Base-by-base conservation (phyloP, 306 rosid species). In the peach (Prunus persica) region DNA sequence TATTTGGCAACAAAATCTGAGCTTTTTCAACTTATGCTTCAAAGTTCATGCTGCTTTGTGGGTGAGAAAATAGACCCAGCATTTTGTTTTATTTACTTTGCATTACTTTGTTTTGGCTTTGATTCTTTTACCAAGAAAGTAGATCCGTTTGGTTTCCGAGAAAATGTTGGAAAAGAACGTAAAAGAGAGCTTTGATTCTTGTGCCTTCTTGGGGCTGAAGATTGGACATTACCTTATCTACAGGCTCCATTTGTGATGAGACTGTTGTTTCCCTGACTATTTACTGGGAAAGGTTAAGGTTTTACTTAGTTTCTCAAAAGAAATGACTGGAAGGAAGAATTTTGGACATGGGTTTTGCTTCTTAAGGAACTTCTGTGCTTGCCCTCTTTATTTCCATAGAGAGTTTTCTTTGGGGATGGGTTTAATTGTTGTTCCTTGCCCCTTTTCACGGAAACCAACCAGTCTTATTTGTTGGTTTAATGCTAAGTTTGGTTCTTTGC, bases 101-200 rank as follows among this genome's bases (percentile, higher is more conserved):
- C 61, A 52, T 70, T 57, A 12, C 70, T 63, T 11, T 71, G 43
- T 15, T 55, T 22, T 30, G 67, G 32, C 58, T 34, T 67, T 60
- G 27, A 16, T 27, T 80, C 66, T 30, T 69, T 69, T 58, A 11
- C 3, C 13, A 1, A 25, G 38, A 22, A 51, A n/a, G 57, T 11
- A 11, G 63, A 11, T 45, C 56, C 27, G 57, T 58, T 81, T 38
- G 63, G 41, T 28, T 76, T 45, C 11, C 45, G 77, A 45, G 50
- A 70, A 80, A 58, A 41, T 13, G 60, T 25, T 16, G 27, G 69
- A 52, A n/a, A 69, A 27, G 32, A 60, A 22, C 19, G 34, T 10
- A 28, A 64, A 56, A 20, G 16, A 38, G 11, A 43, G 45, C 22
- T 45, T 72, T 43, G 24, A 8, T n/a, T 12, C 38, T 78, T 46